A percentile compares a stretch with the other conserved stretches of the same genome.
These are phyloP conservation scores for Arctium minus DNA, from an alignment of 129 eudicot genomes.

Conservation along the genomic window DNA sequence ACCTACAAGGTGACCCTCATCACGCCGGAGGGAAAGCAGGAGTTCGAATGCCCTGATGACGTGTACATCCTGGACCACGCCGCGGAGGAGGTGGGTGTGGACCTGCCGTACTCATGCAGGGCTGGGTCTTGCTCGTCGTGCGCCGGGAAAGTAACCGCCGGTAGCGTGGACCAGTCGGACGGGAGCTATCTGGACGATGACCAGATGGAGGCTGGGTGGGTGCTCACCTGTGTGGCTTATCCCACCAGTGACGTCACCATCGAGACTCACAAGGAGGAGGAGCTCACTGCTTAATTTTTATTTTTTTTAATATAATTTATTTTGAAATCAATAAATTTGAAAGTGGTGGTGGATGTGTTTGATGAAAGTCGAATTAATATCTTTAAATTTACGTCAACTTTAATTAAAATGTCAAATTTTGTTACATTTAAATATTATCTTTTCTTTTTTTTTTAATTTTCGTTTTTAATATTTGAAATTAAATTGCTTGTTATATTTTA, in stretches of 20 bases:
- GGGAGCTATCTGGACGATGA: slow-evolving; percentile 57
- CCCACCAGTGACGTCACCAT: slow-evolving; percentile 51
- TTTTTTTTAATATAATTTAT: background rate
- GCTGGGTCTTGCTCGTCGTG: slow-evolving; percentile 89
- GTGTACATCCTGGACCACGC: slow-evolving; percentile 57
- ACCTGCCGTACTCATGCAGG: slow-evolving; percentile 80
- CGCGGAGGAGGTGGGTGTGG: slow-evolving; percentile 46
- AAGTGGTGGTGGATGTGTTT: background rate
- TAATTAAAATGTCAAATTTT: background rate
- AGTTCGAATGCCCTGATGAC: slow-evolving; percentile 47
- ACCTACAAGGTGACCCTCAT: slow-evolving; percentile 56
- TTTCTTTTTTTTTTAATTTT: background rate
- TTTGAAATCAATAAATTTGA: background rate
- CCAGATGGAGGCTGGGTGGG: slow-evolving; percentile 56
- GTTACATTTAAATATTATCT: background rate
- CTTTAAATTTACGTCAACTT: background rate
- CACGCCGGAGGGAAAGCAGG: slow-evolving; percentile 56
- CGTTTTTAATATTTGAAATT: background rate
- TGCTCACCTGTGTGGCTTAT: slow-evolving; percentile 73
- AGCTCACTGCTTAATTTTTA: slow-evolving; percentile 30
- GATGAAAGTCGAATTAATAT: background rate
- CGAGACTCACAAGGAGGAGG: slow-evolving; percentile 91
- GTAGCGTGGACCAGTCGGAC: slow-evolving; percentile 63
- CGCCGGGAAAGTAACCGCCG: slow-evolving; percentile 54
- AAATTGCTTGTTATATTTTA: background rate